Percentiles rank a stretch among this genome's conserved stretches.
Evolutionary conservation across 176 grass and related monocot genomes (phyloP).

Genomic region (Urochloa ruziziensis): DNA sequence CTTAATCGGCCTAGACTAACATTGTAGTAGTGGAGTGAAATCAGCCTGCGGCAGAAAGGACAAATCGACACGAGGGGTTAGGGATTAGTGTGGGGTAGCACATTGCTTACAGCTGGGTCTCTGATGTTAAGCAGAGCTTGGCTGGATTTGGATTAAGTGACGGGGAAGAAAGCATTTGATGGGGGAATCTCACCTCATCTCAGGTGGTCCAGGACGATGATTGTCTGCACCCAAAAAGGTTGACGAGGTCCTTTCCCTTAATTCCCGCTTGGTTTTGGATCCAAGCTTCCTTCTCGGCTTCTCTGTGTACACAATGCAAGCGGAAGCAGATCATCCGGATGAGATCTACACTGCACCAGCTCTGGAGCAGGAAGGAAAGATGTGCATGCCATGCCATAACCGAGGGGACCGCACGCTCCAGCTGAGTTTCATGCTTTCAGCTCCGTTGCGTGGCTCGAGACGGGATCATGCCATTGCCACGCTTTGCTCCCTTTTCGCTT

Average conservation of each 20-base stretch:
- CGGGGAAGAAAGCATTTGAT: background rate
- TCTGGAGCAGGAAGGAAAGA: background rate
- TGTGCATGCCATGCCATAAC: no score
- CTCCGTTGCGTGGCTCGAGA: background rate
- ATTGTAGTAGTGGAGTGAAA: background rate
- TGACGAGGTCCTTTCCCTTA: conserved; percentile 8
- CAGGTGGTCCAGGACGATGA: conserved; percentile 22
- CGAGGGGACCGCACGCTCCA: background rate
- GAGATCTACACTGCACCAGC: background rate
- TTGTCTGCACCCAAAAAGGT: conserved; percentile 12
- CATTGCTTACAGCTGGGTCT: background rate
- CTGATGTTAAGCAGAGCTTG: background rate
- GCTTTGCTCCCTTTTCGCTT: background rate
- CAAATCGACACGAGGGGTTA: background rate
- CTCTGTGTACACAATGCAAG: background rate
- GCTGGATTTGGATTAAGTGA: background rate
- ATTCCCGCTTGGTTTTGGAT: conserved; percentile 28
- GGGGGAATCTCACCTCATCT: background rate
- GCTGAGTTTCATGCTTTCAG: background rate
- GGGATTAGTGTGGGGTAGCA: background rate
- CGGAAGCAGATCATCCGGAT: no score
- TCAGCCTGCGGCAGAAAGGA: background rate
- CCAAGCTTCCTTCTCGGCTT: background rate
- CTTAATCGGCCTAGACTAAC: background rate
- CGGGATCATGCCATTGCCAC: background rate